These are phyloP conservation scores for Vickermania ingenoplastis DNA, from an alignment of 208 protist genomes.

Conservation along the genomic window DNA sequence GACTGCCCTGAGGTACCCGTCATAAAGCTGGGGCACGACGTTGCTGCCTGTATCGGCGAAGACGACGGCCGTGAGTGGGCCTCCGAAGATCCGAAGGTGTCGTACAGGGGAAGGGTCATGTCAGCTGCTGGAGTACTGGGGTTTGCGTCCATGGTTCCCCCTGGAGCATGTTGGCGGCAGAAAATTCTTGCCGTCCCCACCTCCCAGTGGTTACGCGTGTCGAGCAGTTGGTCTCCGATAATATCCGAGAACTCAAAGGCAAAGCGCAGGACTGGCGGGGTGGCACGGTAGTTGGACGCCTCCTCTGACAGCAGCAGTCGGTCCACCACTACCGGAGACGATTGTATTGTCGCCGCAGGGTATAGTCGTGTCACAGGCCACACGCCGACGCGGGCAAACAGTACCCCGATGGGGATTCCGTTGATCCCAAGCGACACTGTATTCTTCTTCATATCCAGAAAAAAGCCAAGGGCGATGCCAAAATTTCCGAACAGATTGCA, in stretches of 20 bases:
- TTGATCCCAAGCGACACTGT: slow-evolving; percentile 26
- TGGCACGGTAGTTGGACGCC: slow-evolving; percentile 3
- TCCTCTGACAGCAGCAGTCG: neutral
- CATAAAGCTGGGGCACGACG: neutral
- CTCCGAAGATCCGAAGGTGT: neutral
- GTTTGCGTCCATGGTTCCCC: neutral
- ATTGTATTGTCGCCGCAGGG: slow-evolving; percentile 19
- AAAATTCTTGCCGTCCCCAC: neutral
- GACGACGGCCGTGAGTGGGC: neutral
- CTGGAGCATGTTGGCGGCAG: neutral
- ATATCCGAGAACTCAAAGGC: slow-evolving; percentile 12
- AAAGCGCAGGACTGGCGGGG: slow-evolving; percentile 18
- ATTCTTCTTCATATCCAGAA: slow-evolving; percentile 8
- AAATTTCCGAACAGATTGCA: slow-evolving; percentile 13
- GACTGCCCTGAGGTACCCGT: neutral
- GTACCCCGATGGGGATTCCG: slow-evolving; percentile 16
- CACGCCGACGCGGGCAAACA: slow-evolving; percentile 9
- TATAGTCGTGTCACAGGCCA: slow-evolving; percentile 7
- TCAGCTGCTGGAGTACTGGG: neutral
- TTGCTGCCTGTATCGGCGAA: neutral
- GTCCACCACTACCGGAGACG: neutral
- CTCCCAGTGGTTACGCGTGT: neutral
- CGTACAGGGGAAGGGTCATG: too few relatives aligned
- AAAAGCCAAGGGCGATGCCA: slow-evolving; percentile 15
- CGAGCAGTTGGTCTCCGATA: slow-evolving; percentile 3